These are phyloP conservation scores for Chloranthus sessilifolius DNA, from an alignment of 164 flowering plant species.

Conservation along the genomic window DNA sequence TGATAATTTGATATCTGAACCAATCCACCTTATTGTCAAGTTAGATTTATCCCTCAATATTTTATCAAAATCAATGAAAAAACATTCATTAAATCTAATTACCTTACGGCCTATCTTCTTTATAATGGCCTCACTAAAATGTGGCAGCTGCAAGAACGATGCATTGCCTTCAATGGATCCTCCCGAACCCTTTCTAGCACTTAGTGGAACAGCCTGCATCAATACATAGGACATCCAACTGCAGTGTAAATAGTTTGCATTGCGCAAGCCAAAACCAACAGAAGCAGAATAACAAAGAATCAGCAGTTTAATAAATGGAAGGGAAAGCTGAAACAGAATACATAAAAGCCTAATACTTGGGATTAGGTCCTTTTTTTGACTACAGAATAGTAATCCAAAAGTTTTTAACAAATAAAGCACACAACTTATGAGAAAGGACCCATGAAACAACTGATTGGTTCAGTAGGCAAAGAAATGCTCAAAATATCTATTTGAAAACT, in stretches of 20 bases:
- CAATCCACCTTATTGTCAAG: too few species aligned
- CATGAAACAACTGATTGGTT: too few species aligned
- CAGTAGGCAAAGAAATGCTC: too few species aligned
- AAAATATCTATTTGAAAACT: too few species aligned
- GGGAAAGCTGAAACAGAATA: neutral
- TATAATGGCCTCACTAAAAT: slow-evolving; percentile 65
- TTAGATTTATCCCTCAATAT: neutral
- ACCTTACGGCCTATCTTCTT: slow-evolving; percentile 88
- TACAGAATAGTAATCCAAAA: too few species aligned
- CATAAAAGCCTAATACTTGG: too few species aligned
- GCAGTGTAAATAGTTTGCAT: neutral
- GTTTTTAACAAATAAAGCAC: too few species aligned
- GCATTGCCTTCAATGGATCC: slow-evolving; percentile 81
- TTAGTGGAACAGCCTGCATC: slow-evolving; percentile 92
- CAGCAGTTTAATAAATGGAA: neutral
- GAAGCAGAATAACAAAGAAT: neutral
- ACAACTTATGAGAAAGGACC: too few species aligned
- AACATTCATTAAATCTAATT: neutral
- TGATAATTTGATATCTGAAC: too few species aligned
- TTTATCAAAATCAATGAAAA: neutral
- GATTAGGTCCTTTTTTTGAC: too few species aligned
- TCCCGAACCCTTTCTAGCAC: slow-evolving; percentile 72
- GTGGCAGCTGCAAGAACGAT: slow-evolving; percentile 93
- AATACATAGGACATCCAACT: neutral
- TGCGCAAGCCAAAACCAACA: neutral